Conservation (phyloP, 768 basidiomycete genomes). For the Mycena venus region DNA sequence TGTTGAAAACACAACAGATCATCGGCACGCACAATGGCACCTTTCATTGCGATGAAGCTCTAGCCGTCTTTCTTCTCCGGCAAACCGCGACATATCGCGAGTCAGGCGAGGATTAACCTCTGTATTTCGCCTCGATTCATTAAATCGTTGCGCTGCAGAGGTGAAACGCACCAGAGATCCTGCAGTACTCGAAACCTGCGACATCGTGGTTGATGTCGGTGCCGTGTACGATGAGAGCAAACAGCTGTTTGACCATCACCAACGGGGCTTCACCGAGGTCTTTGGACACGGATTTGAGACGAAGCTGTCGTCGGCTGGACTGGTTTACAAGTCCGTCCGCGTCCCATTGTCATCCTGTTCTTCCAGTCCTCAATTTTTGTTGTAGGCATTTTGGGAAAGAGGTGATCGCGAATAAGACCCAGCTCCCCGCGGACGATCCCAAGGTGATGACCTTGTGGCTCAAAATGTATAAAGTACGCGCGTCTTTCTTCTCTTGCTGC, state of each 20-base stretch:
- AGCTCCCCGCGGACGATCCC: slow-evolving; percentile 65
- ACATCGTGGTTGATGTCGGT: slow-evolving; percentile 97
- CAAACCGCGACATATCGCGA: slow-evolving; percentile 81
- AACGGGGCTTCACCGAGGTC: slow-evolving; percentile 90
- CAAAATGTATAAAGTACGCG: slow-evolving; percentile 84
- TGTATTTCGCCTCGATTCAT: background rate
- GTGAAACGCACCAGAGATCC: slow-evolving; percentile 84
- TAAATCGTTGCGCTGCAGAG: slow-evolving; percentile 50
- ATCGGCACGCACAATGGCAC: slow-evolving; percentile 97
- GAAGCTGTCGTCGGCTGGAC: slow-evolving; percentile 92
- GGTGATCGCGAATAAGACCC: slow-evolving; percentile 76
- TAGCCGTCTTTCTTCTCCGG: slow-evolving; percentile 91
- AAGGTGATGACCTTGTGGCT: slow-evolving; percentile 85
- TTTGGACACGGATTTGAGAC: slow-evolving; percentile 91
- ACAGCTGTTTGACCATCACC: slow-evolving; percentile 95
- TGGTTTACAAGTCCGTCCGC: slow-evolving; percentile 90
- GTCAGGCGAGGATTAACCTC: slow-evolving; percentile 83
- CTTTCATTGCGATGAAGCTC: slow-evolving; percentile 97
- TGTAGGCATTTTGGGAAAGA: slow-evolving; percentile 90
- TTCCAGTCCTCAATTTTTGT: background rate
- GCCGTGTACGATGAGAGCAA: slow-evolving; percentile 87
- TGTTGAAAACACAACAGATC: slow-evolving; percentile 56
- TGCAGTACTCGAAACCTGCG: slow-evolving; percentile 78
- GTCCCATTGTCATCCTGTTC: background rate
- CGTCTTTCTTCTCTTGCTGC: background rate